Conservation (phyloP, 495 filamentous ascomycete species). For the Trichoderma gamsii region DNA sequence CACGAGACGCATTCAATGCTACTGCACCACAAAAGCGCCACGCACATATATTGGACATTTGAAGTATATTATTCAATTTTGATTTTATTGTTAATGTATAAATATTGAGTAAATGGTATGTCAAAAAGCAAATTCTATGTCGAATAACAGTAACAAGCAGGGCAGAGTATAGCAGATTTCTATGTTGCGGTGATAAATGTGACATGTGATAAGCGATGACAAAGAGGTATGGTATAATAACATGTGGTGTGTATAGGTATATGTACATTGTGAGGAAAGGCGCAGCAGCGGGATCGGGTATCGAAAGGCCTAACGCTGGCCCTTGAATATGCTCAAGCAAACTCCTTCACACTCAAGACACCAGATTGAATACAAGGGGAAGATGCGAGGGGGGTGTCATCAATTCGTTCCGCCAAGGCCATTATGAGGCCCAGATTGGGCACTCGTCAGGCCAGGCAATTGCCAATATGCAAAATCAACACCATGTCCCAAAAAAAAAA, state of each 20-base stretch:
- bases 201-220: background rate
- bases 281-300: constrained; percentile 2
- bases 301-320: background rate
- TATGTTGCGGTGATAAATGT: background rate
- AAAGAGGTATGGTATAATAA: background rate
- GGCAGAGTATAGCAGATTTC: background rate
- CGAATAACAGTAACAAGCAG: background rate
- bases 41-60: background rate
- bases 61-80: background rate
- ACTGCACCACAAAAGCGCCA: background rate
- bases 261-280: background rate
- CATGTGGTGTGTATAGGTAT: background rate
- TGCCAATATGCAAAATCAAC: background rate
- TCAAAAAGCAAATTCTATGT: background rate
- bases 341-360: background rate
- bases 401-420: background rate
- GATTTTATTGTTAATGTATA: background rate
- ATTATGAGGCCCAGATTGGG: background rate
- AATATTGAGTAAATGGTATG: background rate
- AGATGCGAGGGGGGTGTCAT: background rate
- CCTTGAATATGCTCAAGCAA: background rate
- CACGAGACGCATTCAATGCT: background rate
- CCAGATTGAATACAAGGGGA: background rate
- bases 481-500: background rate
- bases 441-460: background rate